A percentile compares a stretch with the other conserved stretches of the same genome.
phyloP scores from a whole-genome alignment of 495 filamentous ascomycete genomes.

The Podospora pseudocomata region DNA sequence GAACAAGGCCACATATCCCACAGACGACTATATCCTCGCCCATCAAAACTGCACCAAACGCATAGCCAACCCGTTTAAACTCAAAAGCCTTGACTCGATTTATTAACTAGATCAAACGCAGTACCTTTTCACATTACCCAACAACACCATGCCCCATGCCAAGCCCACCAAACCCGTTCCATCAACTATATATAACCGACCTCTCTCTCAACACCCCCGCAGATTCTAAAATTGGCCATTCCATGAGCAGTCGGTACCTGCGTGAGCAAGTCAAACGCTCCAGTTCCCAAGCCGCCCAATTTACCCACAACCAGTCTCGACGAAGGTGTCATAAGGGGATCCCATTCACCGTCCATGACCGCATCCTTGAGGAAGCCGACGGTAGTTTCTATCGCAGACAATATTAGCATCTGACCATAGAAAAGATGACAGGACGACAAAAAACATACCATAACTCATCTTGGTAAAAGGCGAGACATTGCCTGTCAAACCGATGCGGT shows the following conservation, averaged over 20 bases:
- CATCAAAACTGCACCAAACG: no score
- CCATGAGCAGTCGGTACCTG: constrained; percentile 39
- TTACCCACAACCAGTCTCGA: constrained; percentile 85
- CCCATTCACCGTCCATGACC: constrained; percentile 82
- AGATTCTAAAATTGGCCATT: constrained; percentile 14
- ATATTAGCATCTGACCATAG: constrained; percentile 8
- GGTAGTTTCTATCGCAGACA: constrained; percentile 62
- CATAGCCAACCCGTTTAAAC: no score
- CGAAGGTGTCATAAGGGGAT: constrained; percentile 81
- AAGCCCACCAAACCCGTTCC: background rate
- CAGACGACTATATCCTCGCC: no score
- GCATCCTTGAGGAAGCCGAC: constrained; percentile 89
- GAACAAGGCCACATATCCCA: no score
- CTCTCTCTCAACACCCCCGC: background rate
- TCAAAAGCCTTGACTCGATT: background rate
- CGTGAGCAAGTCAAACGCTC: constrained; percentile 81
- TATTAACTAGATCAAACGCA: background rate
- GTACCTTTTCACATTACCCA: background rate
- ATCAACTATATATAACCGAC: background rate
- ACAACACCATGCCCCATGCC: background rate
- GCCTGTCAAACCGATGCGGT: constrained; percentile 77
- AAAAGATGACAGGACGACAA: background rate
- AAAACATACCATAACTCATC: constrained; percentile 75
- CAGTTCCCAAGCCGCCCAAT: constrained; percentile 78
- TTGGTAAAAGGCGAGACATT: constrained; percentile 88